Conservation (phyloP, 495 filamentous ascomycete species). For the Rusavskia elegans region DNA sequence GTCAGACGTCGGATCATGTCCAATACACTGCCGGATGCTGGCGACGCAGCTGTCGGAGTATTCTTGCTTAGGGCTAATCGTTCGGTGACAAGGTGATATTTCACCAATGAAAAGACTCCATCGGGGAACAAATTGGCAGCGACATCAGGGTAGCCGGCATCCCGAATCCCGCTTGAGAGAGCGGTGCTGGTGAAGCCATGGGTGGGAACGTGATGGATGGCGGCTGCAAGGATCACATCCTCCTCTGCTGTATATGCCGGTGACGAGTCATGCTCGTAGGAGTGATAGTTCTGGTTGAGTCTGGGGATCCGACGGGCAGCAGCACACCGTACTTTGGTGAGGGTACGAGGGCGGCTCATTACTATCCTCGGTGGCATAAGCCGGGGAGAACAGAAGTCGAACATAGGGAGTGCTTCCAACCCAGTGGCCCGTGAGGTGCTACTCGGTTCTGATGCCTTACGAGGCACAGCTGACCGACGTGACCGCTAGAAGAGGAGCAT, state of each 20-base stretch:
- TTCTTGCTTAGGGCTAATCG: conserved; percentile 35
- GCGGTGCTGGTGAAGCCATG: conserved; percentile 66
- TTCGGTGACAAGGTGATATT: conserved; percentile 63
- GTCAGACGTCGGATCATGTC: conserved; percentile 48
- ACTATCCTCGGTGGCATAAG: neutral
- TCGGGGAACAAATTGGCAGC: conserved; percentile 66
- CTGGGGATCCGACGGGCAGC: neutral
- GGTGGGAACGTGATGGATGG: conserved; percentile 59
- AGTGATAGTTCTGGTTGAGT: conserved; percentile 42
- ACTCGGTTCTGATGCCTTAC: too few relatives aligned
- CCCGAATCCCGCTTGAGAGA: conserved; percentile 61
- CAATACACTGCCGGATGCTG: conserved; percentile 19
- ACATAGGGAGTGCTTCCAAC: too few relatives aligned
- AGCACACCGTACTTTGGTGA: neutral
- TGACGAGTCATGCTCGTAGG: conserved; percentile 43
- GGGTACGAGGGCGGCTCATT: neutral
- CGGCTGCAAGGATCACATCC: conserved; percentile 60
- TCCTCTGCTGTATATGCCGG: conserved; percentile 57
- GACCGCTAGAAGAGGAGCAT: too few relatives aligned
- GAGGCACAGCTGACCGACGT: too few relatives aligned
- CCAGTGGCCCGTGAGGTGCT: too few relatives aligned
- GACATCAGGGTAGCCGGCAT: conserved; percentile 73
- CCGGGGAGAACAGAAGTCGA: neutral
- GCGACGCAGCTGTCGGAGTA: conserved; percentile 18
- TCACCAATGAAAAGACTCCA: conserved; percentile 66